Evolutionary conservation across 2,329 filamentous ascomycete species (phyloP).

Genomic region (Colletotrichum tropicicola): DNA sequence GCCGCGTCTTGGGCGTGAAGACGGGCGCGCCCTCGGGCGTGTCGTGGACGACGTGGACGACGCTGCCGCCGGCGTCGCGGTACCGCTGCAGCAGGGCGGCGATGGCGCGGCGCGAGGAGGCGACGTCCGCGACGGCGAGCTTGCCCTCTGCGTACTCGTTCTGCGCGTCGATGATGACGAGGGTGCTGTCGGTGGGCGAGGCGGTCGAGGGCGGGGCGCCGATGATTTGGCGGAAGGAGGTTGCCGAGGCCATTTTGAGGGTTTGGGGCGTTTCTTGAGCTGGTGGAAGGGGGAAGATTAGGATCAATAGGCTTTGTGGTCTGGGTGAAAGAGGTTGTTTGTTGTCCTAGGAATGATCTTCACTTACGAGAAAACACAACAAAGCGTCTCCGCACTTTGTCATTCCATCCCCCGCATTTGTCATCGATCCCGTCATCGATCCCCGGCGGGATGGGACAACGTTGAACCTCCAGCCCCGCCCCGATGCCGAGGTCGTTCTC

Average conservation of each 20-base stretch:
- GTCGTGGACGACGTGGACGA: conserved; percentile 71
- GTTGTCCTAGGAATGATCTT: no score
- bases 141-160: conserved; percentile 72
- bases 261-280: neutral
- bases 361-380: neutral
- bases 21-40: conserved; percentile 69
- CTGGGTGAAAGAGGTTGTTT: neutral
- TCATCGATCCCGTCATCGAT: conserved; percentile 18
- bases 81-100: conserved; percentile 66
- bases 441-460: neutral
- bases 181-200: conserved; percentile 63
- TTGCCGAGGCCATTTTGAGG: conserved; percentile 32
- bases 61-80: conserved; percentile 55
- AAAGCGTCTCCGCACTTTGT: conserved; percentile 7
- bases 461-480: neutral
- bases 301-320: neutral
- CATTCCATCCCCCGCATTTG: conserved; percentile 23
- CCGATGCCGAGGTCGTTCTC: neutral
- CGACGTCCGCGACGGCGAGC: conserved; percentile 63
- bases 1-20: conserved; percentile 68
- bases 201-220: conserved; percentile 65
- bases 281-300: no score
- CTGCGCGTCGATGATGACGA: conserved; percentile 77
- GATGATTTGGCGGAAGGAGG: conserved; percentile 56
- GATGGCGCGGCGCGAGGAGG: conserved; percentile 64